Evolutionary conservation across 1,139 yeast genomes (phyloP), one percentile per base, ranked within the genome.

Genomic region (Blastobotrys apis): DNA sequence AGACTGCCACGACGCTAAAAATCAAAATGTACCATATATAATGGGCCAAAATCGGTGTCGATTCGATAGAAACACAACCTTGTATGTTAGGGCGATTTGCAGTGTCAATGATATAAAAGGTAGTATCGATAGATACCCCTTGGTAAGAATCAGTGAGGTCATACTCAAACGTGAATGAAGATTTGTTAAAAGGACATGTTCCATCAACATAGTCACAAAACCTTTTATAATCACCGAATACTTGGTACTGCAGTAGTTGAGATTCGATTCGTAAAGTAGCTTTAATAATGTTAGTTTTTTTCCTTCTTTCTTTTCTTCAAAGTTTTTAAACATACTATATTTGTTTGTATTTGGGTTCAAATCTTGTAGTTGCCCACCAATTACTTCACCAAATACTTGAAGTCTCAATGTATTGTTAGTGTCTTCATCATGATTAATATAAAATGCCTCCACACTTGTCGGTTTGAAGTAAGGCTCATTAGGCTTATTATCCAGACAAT

Each of bases 31-130:
- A 58, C 36, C 72, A 58, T 5, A 77, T 63, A n/a, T 68, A 55
- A 8, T 55, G 44, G 15, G 70, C 64, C n/a, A 77, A 60, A 4
- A 61, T 69, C 0, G 84, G 82, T 0, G 84, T 77, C 4, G 76
- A 71, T 52, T 71, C 71, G 2, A 75, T 62, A 20, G 61, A 56
- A 26, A 71, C 62, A 52, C 85, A 81, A 1, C 78, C 79, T 3
- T 79, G 56, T 1, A 74, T 55, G 2, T 54, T 42, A 3, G 74
- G 63, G 12, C 57, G 53, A 1, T 57, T 62, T 40, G 63, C 64
- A 46, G 76, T 69, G 37, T 72, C 65, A 27, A 63, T 50, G 13
- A 64, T 52, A 36, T 50, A 48, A 34, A 63, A 58, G 20, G 53
- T 51, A 10, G 66, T 54, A 27, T 57, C 58, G 37, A 63, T 51